Conservation (phyloP, 2,329 filamentous ascomycete genomes). For the Diaporthe citri region DNA sequence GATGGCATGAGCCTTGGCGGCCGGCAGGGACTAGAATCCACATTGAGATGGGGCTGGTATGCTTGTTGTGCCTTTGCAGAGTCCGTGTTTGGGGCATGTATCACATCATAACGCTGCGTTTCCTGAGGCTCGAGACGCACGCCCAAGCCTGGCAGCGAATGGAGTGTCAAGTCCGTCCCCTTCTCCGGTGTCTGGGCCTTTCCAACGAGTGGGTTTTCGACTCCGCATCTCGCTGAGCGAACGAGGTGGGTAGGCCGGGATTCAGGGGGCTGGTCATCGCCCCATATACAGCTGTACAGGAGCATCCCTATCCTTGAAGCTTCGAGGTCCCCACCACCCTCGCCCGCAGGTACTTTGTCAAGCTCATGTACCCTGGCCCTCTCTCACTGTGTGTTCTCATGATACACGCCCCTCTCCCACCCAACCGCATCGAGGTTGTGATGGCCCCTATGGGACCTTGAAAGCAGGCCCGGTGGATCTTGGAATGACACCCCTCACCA, state of each 20-base stretch:
- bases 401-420: conserved; percentile 28
- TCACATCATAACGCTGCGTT: conserved; percentile 32
- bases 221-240: conserved; percentile 42
- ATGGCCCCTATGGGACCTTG: conserved; percentile 32
- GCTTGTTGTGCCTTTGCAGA: conserved; percentile 23
- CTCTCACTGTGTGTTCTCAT: conserved; percentile 31
- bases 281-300: conserved; percentile 38
- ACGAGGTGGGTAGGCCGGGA: conserved; percentile 37
- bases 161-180: conserved; percentile 35
- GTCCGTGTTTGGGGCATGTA: conserved; percentile 31
- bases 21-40: conserved; percentile 25
- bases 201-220: conserved; percentile 38
- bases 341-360: conserved; percentile 28
- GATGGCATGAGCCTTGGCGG: conserved; percentile 31
- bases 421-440: conserved; percentile 36
- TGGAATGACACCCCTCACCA: conserved; percentile 34
- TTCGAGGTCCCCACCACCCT: conserved; percentile 36
- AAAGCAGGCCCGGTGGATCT: conserved; percentile 36
- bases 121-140: conserved; percentile 32
- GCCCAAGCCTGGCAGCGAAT: conserved; percentile 32
- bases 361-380: conserved; percentile 34
- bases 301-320: conserved; percentile 39
- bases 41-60: conserved; percentile 30
- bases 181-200: conserved; percentile 40
- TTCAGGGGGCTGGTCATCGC: conserved; percentile 39